Base-by-base conservation (phyloP, 2,329 filamentous ascomycete species). In the Didymellaceae sp. region DNA sequence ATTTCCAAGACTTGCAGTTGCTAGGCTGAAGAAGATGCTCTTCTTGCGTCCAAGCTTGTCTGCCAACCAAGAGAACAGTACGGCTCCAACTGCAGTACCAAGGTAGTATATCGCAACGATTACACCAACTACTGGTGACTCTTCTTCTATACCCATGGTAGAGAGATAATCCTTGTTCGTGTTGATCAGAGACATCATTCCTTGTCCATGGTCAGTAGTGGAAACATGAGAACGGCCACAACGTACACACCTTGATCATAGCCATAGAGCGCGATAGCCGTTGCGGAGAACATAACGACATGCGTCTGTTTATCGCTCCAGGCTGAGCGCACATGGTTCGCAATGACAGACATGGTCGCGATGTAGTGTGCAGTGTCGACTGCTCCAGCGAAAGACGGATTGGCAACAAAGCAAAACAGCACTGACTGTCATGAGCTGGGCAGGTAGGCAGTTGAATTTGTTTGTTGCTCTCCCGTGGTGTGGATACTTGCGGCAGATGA, bases 101-200 rank as follows among this genome's bases (percentile, higher is more conserved):
- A 86, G 77, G 57, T 86, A 86, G 72, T 86, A 86, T 22, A 86
- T 75, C 2, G 81, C 80, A 13, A 86, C 82, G 45, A 85, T 82
- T 46, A 84, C 74, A 45, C 83, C 83, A 26, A 86, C 82, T 17
- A 85, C 59, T 1, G 81, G 76, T 4, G 77, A 78, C 24, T 79
- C 74, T 55, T 74, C 72, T 6, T 59, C 50, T 26, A 86, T 82
- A 38, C 76, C 76, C 82, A 86, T 86, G 22, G 81, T 85, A 6
- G 66, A 53, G 1, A 86, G 78, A 59, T 86, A 86, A 57, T 78
- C 54, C 39, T 77, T 58, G 55, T 82, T 82, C 1, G 80, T 82
- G 58, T 82, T 82, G 69, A 82, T 80, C 28, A 82, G 67, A 41
- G 74, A 77, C 61, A 66, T 82, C 79, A 82, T 81, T 30, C 78